phyloP scores from a whole-genome alignment of 768 basidiomycete genomes.

The Lactifluus pinguis region DNA sequence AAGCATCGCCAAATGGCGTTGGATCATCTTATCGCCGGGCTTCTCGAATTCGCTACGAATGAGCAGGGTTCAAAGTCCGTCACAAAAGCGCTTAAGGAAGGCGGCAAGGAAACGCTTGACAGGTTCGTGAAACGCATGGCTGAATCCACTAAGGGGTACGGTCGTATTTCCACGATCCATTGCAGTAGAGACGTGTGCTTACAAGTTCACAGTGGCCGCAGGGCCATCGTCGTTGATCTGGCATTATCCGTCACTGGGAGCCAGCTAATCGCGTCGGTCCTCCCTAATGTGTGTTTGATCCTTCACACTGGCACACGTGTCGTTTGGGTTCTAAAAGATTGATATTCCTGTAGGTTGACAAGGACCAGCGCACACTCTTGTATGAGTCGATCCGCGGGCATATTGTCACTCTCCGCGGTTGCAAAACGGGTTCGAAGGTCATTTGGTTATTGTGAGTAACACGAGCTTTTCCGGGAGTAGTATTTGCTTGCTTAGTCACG shows the following conservation, averaged over 20 bases:
- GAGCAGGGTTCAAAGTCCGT: slow-evolving; percentile 86
- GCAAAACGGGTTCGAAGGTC: slow-evolving; percentile 86
- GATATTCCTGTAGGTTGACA: slow-evolving; percentile 51
- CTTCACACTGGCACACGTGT: background rate
- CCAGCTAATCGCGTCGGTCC: slow-evolving; percentile 73
- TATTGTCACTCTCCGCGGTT: slow-evolving; percentile 83
- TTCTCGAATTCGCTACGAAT: slow-evolving; percentile 71
- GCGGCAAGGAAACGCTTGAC: slow-evolving; percentile 66
- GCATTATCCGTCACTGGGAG: slow-evolving; percentile 79
- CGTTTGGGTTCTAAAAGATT: background rate
- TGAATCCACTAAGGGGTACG: slow-evolving; percentile 73
- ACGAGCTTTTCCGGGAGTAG: background rate
- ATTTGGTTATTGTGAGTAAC: slow-evolving; percentile 72
- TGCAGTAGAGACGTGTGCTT: background rate
- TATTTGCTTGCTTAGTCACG: background rate
- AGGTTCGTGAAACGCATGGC: slow-evolving; percentile 75
- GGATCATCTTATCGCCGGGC: slow-evolving; percentile 66
- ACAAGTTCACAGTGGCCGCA: slow-evolving; percentile 40
- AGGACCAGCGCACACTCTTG: slow-evolving; percentile 72
- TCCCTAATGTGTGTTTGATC: slow-evolving; percentile 52
- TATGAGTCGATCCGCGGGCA: slow-evolving; percentile 84
- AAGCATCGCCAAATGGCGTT: slow-evolving; percentile 67
- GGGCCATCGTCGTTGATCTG: slow-evolving; percentile 81
- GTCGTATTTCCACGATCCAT: background rate
- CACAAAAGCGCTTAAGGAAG: slow-evolving; percentile 80